A percentile compares a stretch with the other conserved stretches of the same genome.
These are phyloP conservation scores for Calonectria naviculata DNA, from an alignment of 2,329 filamentous ascomycete genomes.

Conservation along the genomic window DNA sequence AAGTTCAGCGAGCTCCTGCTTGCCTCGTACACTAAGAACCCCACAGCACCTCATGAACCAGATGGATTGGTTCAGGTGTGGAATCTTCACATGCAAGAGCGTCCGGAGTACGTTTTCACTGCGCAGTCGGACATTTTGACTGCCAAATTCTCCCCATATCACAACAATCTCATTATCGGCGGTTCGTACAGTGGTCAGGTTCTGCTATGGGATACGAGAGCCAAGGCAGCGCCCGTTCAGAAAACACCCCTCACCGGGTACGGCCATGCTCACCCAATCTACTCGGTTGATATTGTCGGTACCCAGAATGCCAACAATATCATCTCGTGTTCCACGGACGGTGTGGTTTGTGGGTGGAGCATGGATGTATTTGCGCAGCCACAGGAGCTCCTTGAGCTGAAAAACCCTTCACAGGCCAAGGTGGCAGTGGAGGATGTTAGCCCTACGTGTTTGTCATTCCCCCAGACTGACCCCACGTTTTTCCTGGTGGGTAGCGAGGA, in stretches of 20 bases:
- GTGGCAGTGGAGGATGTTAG: slow-evolving; percentile 86
- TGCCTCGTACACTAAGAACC: slow-evolving; percentile 97
- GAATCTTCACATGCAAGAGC: slow-evolving; percentile 94
- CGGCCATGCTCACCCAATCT: slow-evolving; percentile 96
- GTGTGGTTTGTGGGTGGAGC: slow-evolving; percentile 96
- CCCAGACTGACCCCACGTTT: slow-evolving; percentile 94
- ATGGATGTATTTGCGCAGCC: slow-evolving; percentile 98
- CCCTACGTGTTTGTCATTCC: slow-evolving; percentile 94
- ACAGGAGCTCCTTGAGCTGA: slow-evolving; percentile 91
- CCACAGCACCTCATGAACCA: slow-evolving; percentile 91
- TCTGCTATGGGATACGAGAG: slow-evolving; percentile 95
- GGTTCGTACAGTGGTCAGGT: slow-evolving; percentile 98
- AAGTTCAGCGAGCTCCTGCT: slow-evolving; percentile 95
- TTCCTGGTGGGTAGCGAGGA: slow-evolving; percentile 98
- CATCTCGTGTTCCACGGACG: slow-evolving; percentile 95
- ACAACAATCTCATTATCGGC: slow-evolving; percentile 94
- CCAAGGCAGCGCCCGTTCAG: slow-evolving; percentile 88
- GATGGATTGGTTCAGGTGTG: slow-evolving; percentile 95
- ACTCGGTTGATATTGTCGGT: slow-evolving; percentile 93
- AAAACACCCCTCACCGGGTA: slow-evolving; percentile 96
- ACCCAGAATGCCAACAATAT: slow-evolving; percentile 99
- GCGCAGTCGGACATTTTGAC: slow-evolving; percentile 95
- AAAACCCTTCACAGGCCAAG: slow-evolving; percentile 85
- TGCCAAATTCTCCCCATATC: slow-evolving; percentile 98
- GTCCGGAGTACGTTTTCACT: slow-evolving; percentile 96